Evolutionary conservation across 345 rosid species (phyloP), one percentile per base, ranked within the genome.

Genomic region (Citrus cavaleriei): DNA sequence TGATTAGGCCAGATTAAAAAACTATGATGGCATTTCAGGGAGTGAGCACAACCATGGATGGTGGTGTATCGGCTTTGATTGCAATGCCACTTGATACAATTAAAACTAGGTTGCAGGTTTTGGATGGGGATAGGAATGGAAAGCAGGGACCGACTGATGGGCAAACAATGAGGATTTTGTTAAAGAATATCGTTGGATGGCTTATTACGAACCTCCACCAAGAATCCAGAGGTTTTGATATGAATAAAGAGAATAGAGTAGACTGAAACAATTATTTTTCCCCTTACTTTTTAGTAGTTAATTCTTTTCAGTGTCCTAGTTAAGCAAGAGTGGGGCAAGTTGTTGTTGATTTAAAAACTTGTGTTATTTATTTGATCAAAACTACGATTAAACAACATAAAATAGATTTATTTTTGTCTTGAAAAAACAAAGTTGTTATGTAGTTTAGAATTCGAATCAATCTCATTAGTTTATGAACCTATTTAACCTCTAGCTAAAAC

Each of bases 21-120:
- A 92, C 91, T 4, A 76, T 95, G 55, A 89, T 93, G 94, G 93
- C 91, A 49, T 97, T 95, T 81, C 97, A 95, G 81, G 98, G 98
- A 81, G 88, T 87, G 55, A 93, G 98, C 72, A 97, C 98, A 32
- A 4, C 34, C 34, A 32, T 95, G 88, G 98, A 95, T 4, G 94
- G 97, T 4, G 93, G 98, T 34, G 87, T 91, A 22, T 88, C 94
- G 8, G 93, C 98, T 73, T 72, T 93, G 79, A 90, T 95, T 64
- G 92, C 98, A 2, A 95, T 87, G 93, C 98, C 98, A 72, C 91
- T 95, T 7, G 98, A 95, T 75, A 95, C 34, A 32, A 32, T 32
- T 32, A 32, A 32, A 32, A 32, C 4, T 32, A 0, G 34, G 34
- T 32, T 32, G 34, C 4, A 32, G 34, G 4, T 32, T 32, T 82